These are phyloP conservation scores for Fusarium circinatum DNA, from an alignment of 2,329 filamentous ascomycete species.

Conservation along the genomic window DNA sequence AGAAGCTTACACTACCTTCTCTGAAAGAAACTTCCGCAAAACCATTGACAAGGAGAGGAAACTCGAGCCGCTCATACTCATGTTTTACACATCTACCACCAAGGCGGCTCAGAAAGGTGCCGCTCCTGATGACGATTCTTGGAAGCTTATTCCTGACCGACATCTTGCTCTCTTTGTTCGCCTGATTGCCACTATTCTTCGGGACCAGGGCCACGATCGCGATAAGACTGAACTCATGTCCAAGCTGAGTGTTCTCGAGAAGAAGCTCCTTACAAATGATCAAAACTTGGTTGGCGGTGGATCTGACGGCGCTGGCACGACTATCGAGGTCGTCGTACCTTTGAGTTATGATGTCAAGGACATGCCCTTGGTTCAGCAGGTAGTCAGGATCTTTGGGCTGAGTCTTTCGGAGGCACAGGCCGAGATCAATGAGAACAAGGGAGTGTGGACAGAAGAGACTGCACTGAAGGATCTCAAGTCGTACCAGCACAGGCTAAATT, in stretches of 20 bases:
- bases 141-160: constrained; percentile 91
- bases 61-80: constrained; percentile 90
- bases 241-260: constrained; percentile 84
- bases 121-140: constrained; percentile 83
- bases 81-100: constrained; percentile 95
- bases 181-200: constrained; percentile 81
- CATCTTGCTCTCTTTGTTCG: constrained; percentile 96
- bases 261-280: constrained; percentile 92
- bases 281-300: constrained; percentile 73
- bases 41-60: constrained; percentile 93
- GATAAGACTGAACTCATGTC: constrained; percentile 86
- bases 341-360: constrained; percentile 94
- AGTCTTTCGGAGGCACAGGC: constrained; percentile 82
- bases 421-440: constrained; percentile 85
- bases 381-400: constrained; percentile 86
- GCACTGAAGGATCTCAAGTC: constrained; percentile 91
- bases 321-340: constrained; percentile 83
- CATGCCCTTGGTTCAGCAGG: constrained; percentile 91
- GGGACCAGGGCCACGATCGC: constrained; percentile 84
- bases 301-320: constrained; percentile 53
- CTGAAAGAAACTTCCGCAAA: constrained; percentile 86
- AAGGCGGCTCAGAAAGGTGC: constrained; percentile 81
- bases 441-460: constrained; percentile 89
- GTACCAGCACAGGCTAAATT: constrained; percentile 88
- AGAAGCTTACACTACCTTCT: constrained; percentile 92